Base-by-base conservation (phyloP, 345 rosid genomes). In the Theobroma cacao region DNA sequence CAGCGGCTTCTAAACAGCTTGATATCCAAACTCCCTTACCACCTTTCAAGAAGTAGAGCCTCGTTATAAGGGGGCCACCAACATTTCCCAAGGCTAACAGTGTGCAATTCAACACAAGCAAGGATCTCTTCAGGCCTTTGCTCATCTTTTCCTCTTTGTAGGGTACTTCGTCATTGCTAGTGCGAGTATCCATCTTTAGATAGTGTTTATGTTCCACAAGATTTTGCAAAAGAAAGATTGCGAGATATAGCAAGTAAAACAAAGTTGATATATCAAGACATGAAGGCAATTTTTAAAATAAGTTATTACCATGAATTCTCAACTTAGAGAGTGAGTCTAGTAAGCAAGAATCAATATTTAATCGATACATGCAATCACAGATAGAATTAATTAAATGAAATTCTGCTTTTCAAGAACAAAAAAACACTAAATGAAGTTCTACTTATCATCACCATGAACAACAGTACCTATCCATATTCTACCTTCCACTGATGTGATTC, bases 21-120 rank as follows among this genome's bases (percentile, higher is more conserved):
- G 87, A 78, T 41, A 72, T 58, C 87, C 84, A 84, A 12, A 79
- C 79, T 0, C 79, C 70, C 36, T 81, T 81, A 17, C 82, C 84
- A 0, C 87, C 84, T 31, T 84, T 79, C 60, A 75, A 30, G 78
- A 75, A 75, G 55, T 75, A 75, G 14, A 75, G 78, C 43, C 78
- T 9, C 70, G 10, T 30, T 24, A 84, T 33, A 14, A 84, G 84
- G 7, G 87, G 87, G 17, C 82, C 84, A 15, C 82, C 80, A 15
- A 74, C 59, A 30, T 67, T 22, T 67, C 72, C 72, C 33, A 67
- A 67, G n/a, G 47, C 79, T 33, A 82, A 48, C 85, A 78, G 48
- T 52, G 50, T 28, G 68, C 74, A 74, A 55, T 82, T 82, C 68
- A 71, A 48, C 53, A 55, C 18, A 1, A 82, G 85, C 77, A 78